Percentiles rank a stretch among this genome's conserved stretches.
Evolutionary conservation across 2,329 filamentous ascomycete genomes (phyloP).

Genomic region (Geosmithia flava): DNA sequence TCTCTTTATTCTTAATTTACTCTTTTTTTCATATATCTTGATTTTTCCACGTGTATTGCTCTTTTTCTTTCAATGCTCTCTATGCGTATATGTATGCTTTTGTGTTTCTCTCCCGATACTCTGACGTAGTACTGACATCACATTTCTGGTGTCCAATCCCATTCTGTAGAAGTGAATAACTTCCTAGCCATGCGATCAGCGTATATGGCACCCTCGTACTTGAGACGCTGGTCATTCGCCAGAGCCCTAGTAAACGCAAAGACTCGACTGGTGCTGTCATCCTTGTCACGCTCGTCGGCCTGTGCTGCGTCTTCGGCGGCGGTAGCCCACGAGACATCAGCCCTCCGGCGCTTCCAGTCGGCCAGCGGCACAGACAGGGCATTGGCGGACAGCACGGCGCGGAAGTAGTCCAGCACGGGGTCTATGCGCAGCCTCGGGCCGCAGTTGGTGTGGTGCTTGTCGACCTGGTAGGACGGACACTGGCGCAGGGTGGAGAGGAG

Average conservation of each 20-base stretch:
- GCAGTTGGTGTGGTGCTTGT: constrained; percentile 62
- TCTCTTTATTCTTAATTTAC: not conserved
- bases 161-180: constrained; percentile 42
- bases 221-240: constrained; percentile 35
- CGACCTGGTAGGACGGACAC: constrained; percentile 61
- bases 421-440: constrained; percentile 54
- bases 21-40: not conserved
- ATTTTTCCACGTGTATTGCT: not conserved
- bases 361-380: constrained; percentile 28
- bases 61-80: not conserved
- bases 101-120: too few relatives aligned
- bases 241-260: constrained; percentile 40
- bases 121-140: constrained; percentile 4
- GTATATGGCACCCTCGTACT: constrained; percentile 34
- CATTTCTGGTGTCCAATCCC: constrained; percentile 46
- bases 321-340: constrained; percentile 26
- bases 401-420: constrained; percentile 53
- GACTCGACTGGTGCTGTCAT: constrained; percentile 1
- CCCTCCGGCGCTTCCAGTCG: constrained; percentile 31
- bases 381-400: constrained; percentile 38
- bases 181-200: constrained; percentile 36
- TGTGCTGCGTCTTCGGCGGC: constrained; percentile 3
- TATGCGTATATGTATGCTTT: not conserved
- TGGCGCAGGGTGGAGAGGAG: constrained; percentile 51
- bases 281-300: constrained; percentile 4